phyloP scores from a whole-genome alignment of 805 yeast species.

The Candida maesae region DNA sequence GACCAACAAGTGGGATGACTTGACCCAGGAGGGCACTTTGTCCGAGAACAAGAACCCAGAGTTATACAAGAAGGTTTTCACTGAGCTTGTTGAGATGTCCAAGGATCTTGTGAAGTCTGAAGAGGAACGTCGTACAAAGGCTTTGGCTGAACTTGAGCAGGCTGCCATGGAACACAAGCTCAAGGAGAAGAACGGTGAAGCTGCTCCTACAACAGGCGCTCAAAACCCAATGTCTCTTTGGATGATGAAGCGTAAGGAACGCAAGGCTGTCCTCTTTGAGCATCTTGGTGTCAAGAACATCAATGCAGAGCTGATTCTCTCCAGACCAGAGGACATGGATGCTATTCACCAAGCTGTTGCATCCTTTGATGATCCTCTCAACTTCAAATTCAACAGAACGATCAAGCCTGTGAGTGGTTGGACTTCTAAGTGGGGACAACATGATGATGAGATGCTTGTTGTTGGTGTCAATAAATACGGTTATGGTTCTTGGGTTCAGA shows the following conservation, averaged over 20 bases:
- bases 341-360: slow-evolving; percentile 52
- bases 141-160: slow-evolving; percentile 54
- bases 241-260: slow-evolving; percentile 71
- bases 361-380: slow-evolving; percentile 55
- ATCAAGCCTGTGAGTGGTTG: slow-evolving; percentile 88
- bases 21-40: slow-evolving; percentile 85
- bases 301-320: slow-evolving; percentile 83
- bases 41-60: slow-evolving; percentile 83
- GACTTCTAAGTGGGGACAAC: slow-evolving; percentile 81
- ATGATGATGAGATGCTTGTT: slow-evolving; percentile 82
- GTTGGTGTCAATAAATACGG: slow-evolving; percentile 92
- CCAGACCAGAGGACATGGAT: slow-evolving; percentile 82
- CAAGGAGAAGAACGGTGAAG: slow-evolving; percentile 34
- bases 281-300: slow-evolving; percentile 82
- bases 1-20: slow-evolving; percentile 70
- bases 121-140: slow-evolving; percentile 56
- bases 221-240: slow-evolving; percentile 49
- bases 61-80: slow-evolving; percentile 66
- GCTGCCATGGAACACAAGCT: slow-evolving; percentile 55
- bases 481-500: slow-evolving; percentile 91
- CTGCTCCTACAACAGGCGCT: slow-evolving; percentile 24
- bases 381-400: slow-evolving; percentile 54
- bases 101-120: slow-evolving; percentile 58
- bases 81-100: slow-evolving; percentile 65
- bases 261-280: slow-evolving; percentile 86